Evolutionary conservation across 805 yeast species (phyloP).

Genomic region (Nakazawaea wickerhamii): DNA sequence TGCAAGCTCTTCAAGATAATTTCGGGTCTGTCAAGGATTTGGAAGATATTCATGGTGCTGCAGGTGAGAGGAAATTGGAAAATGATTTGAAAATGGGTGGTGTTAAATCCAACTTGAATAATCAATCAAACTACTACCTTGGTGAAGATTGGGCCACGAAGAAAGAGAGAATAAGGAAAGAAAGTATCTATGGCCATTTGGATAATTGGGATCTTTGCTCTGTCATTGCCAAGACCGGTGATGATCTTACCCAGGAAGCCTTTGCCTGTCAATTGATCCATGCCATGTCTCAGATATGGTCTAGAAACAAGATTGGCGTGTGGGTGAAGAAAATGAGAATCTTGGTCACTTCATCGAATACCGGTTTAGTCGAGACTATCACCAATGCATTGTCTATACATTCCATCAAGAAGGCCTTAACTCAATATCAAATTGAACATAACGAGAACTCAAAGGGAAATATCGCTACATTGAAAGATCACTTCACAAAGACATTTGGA

Average conservation of each 20-base stretch:
- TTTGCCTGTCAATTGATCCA: constrained; percentile 93
- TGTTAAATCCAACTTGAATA: constrained; percentile 31
- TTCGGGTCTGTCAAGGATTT: constrained; percentile 44
- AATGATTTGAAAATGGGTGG: constrained; percentile 89
- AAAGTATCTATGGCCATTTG: constrained; percentile 78
- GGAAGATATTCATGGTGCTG: constrained; percentile 55
- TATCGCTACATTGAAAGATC: constrained; percentile 71
- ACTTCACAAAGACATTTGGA: constrained; percentile 75
- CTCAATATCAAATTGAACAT: constrained; percentile 61
- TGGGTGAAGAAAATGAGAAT: constrained; percentile 96
- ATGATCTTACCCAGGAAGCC: constrained; percentile 93
- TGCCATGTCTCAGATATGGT: constrained; percentile 84
- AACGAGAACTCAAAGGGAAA: constrained; percentile 69
- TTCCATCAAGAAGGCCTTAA: constrained; percentile 87
- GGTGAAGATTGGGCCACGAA: constrained; percentile 94
- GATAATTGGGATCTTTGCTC: constrained; percentile 94
- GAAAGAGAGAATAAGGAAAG: constrained; percentile 69
- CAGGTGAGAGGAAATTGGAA: constrained; percentile 88
- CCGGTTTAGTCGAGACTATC: constrained; percentile 94
- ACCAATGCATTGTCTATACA: constrained; percentile 92
- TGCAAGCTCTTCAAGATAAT: constrained; percentile 72
- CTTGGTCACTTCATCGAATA: constrained; percentile 79
- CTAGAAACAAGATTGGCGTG: constrained; percentile 55
- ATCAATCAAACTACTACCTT: constrained; percentile 38
- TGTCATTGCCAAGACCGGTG: constrained; percentile 94